Evolutionary conservation across 176 grass and related monocot genomes (phyloP), one percentile per base, ranked within the genome.

Genomic region (Triticum turgidum): DNA sequence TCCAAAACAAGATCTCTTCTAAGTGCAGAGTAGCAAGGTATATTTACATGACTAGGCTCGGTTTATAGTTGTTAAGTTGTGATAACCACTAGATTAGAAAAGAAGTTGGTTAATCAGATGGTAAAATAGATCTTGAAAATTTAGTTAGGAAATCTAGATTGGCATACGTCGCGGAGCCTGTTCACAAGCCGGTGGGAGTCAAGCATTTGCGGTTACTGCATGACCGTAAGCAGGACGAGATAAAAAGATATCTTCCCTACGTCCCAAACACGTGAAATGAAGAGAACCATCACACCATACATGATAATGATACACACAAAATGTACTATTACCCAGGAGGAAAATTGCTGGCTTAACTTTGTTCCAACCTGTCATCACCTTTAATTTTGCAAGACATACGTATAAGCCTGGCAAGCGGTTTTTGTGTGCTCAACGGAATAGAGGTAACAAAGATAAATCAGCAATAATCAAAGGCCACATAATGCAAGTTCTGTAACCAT

Each of bases 301-400:
- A 81, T 81, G 76, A 29, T 82, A 83, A 81, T 81, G 76, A 29
- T 82, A 83, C 61, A 70, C 72, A 69, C n/a, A 17, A 61, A 82
- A 86, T 17, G 32, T 49, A 88, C 49, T 92, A 95, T 77, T 95
- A 81, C 15, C 93, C 93, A 29, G 80, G 47, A 69, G 96, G 96
- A 44, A 98, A 98, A 88, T 95, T 95, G 86, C 68, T 92, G 84
- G 95, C 86, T 89, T 95, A 93, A 9, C 93, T 93, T 90, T 98
- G 96, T 77, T 98, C 93, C 73, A 94, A 65, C 78, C 88, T 93
- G 59, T 95, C 96, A 79, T 98, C 80, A 21, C 91, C 86, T 37
- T 95, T 94, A 37, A 92, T 86, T 89, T 94, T 95, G 79, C 95
- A 98, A 10, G 86, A 94, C 32, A 98, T 86, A 65, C 96, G 91